Evolutionary conservation across 768 basidiomycete genomes (phyloP), one percentile per base, ranked within the genome.

Genomic region (Boletus speciosus): DNA sequence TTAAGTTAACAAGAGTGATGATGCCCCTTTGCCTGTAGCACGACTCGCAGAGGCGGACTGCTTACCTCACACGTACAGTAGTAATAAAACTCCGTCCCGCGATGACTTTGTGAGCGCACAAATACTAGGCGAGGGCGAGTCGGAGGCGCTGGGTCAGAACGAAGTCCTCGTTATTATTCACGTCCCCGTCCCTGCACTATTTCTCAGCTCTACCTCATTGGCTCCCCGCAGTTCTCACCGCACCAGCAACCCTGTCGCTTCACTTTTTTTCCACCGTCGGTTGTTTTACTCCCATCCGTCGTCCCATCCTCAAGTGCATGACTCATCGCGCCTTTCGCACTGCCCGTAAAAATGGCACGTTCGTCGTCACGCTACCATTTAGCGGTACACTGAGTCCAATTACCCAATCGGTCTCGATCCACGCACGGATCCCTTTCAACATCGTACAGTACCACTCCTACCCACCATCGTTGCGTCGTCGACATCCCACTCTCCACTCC

Each of bases 61-160:
- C 56, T 62, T 62, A 62, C 61, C 61, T 62, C 61, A 61, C 60
- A 21, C 27, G 14, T 27, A 19, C 19, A 9, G 29, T 29, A 7
- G 8, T 23, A 27, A 49, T 8, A 41, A 47, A 57, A 35, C 49
- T 42, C 54, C 51, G 57, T 49, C 39, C 39, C 21, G 39, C 39
- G 12, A 21, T 12, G 27, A 27, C 16, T 15, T 29, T 29, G 15
- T 7, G 39, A 14, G 39, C 21, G 27, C 16, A 29, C 29, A 8
- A 8, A 29, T 29, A 19, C 19, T 19, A 16, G 27, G 8, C 6
- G 45, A 11, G 32, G 50, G 34, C 25, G 25, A 35, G 21, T 32
- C 16, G 6, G 35, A 41, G 12, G 45, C 32, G 38, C 15, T 42
- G 19, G 50, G 42, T 29, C 41, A 27, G 34, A 19, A 44, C 10